Conservation (phyloP, 106 monocot species). For the Triglochin maritima region DNA sequence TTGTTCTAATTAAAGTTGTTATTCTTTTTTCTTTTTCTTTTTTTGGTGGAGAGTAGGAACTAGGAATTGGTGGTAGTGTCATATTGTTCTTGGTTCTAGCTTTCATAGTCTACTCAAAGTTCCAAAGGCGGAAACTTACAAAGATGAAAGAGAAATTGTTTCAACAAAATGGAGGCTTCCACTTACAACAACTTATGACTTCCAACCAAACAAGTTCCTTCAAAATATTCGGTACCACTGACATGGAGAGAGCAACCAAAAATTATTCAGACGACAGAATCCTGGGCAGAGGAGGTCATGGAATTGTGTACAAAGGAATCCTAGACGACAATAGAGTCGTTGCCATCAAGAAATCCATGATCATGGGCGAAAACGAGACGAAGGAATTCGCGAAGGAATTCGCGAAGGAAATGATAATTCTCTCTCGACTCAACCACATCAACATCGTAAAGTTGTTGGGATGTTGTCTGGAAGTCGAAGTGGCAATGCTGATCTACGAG, state of each 20-base stretch:
- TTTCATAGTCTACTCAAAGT: not conserved
- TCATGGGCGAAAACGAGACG: constrained; percentile 8
- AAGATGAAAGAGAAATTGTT: constrained; percentile 14
- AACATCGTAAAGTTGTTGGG: constrained; percentile 31
- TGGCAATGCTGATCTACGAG: constrained; percentile 26
- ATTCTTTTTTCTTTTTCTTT: not conserved
- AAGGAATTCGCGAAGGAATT: constrained; percentile 27
- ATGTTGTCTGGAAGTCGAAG: constrained; percentile 22
- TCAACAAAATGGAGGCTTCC: constrained; percentile 20
- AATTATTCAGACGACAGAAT: constrained; percentile 2
- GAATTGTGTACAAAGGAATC: constrained; percentile 19
- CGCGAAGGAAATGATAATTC: constrained; percentile 15
- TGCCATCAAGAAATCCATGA: constrained; percentile 21
- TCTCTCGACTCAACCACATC: constrained; percentile 25
- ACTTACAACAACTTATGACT: constrained; percentile 11
- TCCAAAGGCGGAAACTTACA: constrained; percentile 10
- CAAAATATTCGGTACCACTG: constrained; percentile 14
- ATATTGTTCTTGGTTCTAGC: not conserved
- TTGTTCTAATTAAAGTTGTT: too few relatives aligned
- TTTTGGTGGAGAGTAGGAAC: too few relatives aligned
- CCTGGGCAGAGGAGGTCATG: constrained; percentile 13
- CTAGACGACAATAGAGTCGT: constrained; percentile 6
- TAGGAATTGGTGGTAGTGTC: not conserved
- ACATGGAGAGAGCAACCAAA: constrained; percentile 14
- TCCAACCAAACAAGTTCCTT: not conserved